Base-by-base conservation (phyloP, 352 stramenopile genomes). In the Pythium diclinum region DNA sequence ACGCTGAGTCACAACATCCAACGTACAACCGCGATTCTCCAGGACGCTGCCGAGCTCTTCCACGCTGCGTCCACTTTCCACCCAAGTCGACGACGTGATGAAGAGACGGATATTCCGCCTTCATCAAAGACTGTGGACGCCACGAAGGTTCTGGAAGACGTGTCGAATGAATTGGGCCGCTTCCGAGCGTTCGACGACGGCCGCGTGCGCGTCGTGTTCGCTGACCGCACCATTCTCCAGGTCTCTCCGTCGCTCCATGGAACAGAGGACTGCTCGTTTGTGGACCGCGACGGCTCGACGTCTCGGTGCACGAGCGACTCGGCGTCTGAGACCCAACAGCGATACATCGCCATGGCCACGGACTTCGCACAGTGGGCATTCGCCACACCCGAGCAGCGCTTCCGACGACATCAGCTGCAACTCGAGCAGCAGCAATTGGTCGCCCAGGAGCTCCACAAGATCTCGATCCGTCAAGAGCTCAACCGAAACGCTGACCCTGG, bases 281-380 rank as follows among this genome's bases (percentile, higher is more conserved):
- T 81, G 46, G 82, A 87, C 58, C 49, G 72, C 0, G 77, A 87
- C 33, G 82, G 85, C 14, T 76, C 63, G 9, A 56, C 44, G 3
- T 69, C 58, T 0, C 44, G 62, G 17, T 84, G 71, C n/a, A 90
- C 78, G 1, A 52, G 76, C 46, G 49, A 68, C 19, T 78, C 81
- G 21, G 71, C 77, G 21, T 73, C 78, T 21, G 36, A 76, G 2
- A 46, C 52, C 17, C 72, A 86, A 52, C 71, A 72, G n/a, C 19
- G 21, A 7, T 93, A 91, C 67, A 76, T 91, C 36, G 69, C 73
- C 36, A 56, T 76, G 9, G 79, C 82, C 11, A 42, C 84, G 23
- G 73, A 88, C 61, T 93, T 91, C 34, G 74, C 67, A 6, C 72
- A 87, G 58, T 93, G 84, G 84, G 81, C 82, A 10, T 85, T 86